These are phyloP conservation scores for Cyberlindnera saturnus DNA, from an alignment of 805 yeast genomes.

Conservation along the genomic window DNA sequence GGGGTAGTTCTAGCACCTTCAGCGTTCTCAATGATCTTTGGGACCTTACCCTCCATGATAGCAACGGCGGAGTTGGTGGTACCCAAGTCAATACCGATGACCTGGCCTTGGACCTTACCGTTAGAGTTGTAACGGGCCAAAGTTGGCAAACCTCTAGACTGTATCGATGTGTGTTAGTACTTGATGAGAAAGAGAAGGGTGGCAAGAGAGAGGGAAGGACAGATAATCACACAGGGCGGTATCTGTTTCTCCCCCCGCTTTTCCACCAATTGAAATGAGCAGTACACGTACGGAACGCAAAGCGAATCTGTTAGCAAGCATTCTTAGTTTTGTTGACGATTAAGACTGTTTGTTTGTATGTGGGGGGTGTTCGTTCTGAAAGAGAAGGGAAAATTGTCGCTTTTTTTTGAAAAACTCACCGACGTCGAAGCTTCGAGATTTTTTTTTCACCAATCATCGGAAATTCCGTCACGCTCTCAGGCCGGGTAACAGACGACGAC, in stretches of 20 bases:
- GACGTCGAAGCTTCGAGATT: conserved; percentile 1
- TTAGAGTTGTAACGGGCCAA: conserved; percentile 41
- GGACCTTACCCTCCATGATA: conserved; percentile 34
- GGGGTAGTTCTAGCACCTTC: conserved; percentile 66
- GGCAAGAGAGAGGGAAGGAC: neutral
- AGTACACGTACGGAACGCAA: conserved; percentile 21
- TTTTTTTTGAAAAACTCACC: neutral
- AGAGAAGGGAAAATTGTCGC: too few species aligned
- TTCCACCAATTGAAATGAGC: neutral
- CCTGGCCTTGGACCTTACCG: conserved; percentile 42
- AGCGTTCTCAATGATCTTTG: conserved; percentile 70
- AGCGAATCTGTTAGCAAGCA: conserved; percentile 23
- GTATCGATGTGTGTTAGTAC: conserved; percentile 10
- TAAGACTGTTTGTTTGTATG: too few species aligned
- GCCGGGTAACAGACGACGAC: neutral
- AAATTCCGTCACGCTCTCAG: neutral
- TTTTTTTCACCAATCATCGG: neutral
- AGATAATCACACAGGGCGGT: neutral
- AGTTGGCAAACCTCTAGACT: conserved; percentile 21
- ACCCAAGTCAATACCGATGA: conserved; percentile 80
- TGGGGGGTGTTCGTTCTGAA: too few species aligned
- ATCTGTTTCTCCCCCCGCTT: too few species aligned
- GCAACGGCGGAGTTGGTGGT: conserved; percentile 91
- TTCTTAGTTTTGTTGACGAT: conserved; percentile 7
- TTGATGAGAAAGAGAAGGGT: neutral